Evolutionary conservation across 108 stramenopile species (phyloP).

Genomic region (Epithemia pelagica): DNA sequence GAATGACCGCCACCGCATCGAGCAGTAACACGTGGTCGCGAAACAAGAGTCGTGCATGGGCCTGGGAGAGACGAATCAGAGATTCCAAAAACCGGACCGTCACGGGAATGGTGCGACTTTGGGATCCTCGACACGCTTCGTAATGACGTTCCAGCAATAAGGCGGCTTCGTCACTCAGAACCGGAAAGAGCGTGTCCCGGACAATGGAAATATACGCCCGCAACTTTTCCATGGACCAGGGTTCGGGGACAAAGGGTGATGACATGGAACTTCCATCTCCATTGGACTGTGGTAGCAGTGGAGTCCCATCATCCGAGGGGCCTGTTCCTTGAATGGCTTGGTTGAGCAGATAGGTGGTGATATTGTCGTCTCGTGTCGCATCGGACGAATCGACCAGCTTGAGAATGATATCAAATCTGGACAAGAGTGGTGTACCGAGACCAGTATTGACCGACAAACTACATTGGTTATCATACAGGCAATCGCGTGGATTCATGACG

Average conservation of each 20-base stretch:
- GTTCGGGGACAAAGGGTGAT: slow-evolving; percentile 19
- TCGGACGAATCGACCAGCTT: slow-evolving; percentile 84
- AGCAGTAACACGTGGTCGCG: slow-evolving; percentile 60
- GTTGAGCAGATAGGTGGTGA: slow-evolving; percentile 84
- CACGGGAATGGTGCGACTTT: slow-evolving; percentile 51
- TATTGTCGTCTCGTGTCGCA: slow-evolving; percentile 58
- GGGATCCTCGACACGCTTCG: slow-evolving; percentile 47
- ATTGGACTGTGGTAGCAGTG: not conserved
- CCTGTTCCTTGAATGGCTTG: slow-evolving; percentile 57
- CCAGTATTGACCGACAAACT: slow-evolving; percentile 86
- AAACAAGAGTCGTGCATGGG: slow-evolving; percentile 93
- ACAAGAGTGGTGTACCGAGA: slow-evolving; percentile 92
- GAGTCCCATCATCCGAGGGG: not conserved
- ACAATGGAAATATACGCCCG: slow-evolving; percentile 87
- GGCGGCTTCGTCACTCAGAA: slow-evolving; percentile 63
- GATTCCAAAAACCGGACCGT: slow-evolving; percentile 93
- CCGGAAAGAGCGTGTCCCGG: slow-evolving; percentile 67
- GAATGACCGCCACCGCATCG: slow-evolving; percentile 80
- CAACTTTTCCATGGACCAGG: slow-evolving; percentile 84
- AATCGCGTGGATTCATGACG: slow-evolving; percentile 87
- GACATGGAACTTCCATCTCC: not conserved
- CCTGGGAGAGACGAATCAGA: slow-evolving; percentile 90
- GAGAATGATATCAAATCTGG: slow-evolving; percentile 93
- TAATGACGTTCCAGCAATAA: slow-evolving; percentile 78
- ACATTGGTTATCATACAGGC: slow-evolving; percentile 64